Evolutionary conservation across 2,329 filamentous ascomycete species (phyloP).

Genomic region (Diaporthe batatas): DNA sequence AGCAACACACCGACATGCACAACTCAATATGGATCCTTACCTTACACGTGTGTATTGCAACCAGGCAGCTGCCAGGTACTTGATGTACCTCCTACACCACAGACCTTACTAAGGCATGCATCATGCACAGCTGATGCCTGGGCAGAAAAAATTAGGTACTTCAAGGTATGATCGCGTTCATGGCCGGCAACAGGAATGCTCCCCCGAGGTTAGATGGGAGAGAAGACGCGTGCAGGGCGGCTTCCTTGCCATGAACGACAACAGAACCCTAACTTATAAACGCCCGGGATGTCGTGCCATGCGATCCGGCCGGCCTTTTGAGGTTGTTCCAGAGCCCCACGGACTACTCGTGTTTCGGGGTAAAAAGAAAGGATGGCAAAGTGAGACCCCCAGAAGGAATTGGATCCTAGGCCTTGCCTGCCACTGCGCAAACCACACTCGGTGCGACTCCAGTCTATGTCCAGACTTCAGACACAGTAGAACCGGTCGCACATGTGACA

Average conservation of each 20-base stretch:
- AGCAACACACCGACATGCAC: constrained; percentile 17
- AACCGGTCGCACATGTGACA: not conserved
- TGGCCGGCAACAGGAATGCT: constrained; percentile 18
- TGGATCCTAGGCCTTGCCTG: not conserved
- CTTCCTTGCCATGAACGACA: not conserved
- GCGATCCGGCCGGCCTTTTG: not conserved
- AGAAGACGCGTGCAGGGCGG: not conserved
- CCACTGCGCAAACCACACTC: constrained; percentile 5
- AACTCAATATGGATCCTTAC: constrained; percentile 15
- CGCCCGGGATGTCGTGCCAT: not conserved
- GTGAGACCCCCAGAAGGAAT: constrained; percentile 7
- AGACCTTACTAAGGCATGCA: constrained; percentile 10
- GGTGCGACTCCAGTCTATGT: not conserved
- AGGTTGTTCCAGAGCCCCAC: not conserved
- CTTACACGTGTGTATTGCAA: no score
- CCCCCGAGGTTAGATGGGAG: not conserved
- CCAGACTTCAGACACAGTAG: not conserved
- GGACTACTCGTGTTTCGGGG: not conserved
- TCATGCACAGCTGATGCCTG: constrained; percentile 10
- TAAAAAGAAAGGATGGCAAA: constrained; percentile 14
- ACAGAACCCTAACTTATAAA: not conserved
- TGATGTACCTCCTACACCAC: not conserved
- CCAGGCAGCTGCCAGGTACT: not conserved
- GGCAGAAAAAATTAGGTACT: constrained; percentile 7
- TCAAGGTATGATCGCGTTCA: constrained; percentile 3